Percentiles rank a stretch among this genome's conserved stretches.
Evolutionary conservation across 345 rosid species (phyloP).

Genomic region (Eucalyptus victrix): DNA sequence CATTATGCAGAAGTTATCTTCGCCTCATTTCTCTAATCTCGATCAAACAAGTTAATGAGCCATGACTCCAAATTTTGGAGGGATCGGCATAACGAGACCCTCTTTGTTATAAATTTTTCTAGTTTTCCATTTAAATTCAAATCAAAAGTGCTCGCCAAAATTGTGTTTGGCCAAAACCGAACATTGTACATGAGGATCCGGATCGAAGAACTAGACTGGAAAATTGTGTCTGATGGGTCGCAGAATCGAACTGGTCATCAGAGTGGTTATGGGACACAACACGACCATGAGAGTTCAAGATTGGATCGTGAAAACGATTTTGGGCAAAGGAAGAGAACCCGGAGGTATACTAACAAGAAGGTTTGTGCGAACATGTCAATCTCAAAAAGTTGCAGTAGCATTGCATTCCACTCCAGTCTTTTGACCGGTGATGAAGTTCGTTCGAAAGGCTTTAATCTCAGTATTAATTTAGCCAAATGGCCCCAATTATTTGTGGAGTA

Average conservation of each 20-base stretch:
- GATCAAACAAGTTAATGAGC: neutral
- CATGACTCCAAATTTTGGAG: neutral
- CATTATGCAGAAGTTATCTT: neutral
- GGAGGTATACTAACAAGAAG: too few relatives aligned
- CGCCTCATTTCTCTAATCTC: neutral
- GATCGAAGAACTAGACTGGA: neutral
- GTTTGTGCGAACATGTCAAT: too few relatives aligned
- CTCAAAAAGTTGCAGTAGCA: neutral
- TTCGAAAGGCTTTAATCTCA: too few relatives aligned
- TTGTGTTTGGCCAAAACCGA: accelerated
- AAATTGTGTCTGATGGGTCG: neutral
- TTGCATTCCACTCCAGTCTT: too few relatives aligned
- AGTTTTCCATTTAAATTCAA: neutral
- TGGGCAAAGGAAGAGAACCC: neutral
- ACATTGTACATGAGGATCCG: neutral
- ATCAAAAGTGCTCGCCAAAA: neutral
- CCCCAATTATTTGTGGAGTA: too few relatives aligned
- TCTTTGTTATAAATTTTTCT: neutral
- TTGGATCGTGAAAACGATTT: neutral
- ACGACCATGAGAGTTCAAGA: neutral
- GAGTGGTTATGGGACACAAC: neutral
- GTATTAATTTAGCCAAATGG: too few relatives aligned
- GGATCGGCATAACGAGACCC: neutral
- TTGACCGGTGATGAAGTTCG: too few relatives aligned
- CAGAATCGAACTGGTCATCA: accelerated